Evolutionary conservation across 176 grass and related monocot species (phyloP), one percentile per base, ranked within the genome.

Genomic region (Zoysia pacifica): DNA sequence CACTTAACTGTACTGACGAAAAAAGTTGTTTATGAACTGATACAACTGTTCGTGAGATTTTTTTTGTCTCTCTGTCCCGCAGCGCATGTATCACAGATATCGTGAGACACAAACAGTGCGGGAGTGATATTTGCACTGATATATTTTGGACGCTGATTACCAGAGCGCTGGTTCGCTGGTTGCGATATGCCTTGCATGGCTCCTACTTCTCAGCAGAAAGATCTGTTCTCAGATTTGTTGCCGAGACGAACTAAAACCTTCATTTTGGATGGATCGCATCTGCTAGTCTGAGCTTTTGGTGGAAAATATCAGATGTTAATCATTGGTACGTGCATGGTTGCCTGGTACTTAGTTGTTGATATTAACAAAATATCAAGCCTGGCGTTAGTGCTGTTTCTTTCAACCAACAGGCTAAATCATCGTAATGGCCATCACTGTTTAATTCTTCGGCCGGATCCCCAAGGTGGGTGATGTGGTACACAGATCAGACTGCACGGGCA

Each of bases 261-360:
- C 11, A 19, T 63, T 74, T 48, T 76, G 58, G 58, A 48, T 37
- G 53, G 46, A 6, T 52, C 2, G 43, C 46, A n/a, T 62, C 20
- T 41, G 64, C 52, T 67, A 79, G 62, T 79, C 12, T 9, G 28
- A 20, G 18, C 81, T 48, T 75, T 79, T 41, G 16, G 43, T 63
- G 15, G 70, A 11, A 84, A 80, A 88, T 74, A 84, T 83, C 80
- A 19, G 1, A 3, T 52, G 8, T 7, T 56, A 10, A 84, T 84
- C 46, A 80, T 84, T 84, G 40, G 40, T 78, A 35, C 42, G 3
- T 76, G 55, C 39, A 8, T 8, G 6, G 6, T 20, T 65, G 43
- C 6, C 10, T 46, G 50, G 5, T 55, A 18, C 28, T 55, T 55
- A 54, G 15, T 55, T 55, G 53, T 18, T 47, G 15, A 15, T 55